Evolutionary conservation across 176 grass and related monocot species (phyloP).

Genomic region (Phragmites australis): DNA sequence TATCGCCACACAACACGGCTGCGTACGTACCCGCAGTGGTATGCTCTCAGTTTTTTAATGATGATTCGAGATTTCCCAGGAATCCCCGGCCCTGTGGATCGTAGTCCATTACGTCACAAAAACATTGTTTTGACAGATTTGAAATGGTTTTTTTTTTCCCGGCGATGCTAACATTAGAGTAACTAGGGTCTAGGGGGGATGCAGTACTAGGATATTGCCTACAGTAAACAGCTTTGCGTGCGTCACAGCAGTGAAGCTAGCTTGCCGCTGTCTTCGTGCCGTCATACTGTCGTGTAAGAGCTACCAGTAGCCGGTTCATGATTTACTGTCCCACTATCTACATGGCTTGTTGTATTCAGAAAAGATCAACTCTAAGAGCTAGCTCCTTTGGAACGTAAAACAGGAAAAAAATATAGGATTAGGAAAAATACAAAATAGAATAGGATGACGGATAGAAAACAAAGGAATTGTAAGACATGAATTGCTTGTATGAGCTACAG

Average conservation of each 20-base stretch:
- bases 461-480: no score
- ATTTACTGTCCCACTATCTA: no score
- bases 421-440: no score
- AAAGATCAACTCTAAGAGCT: no score
- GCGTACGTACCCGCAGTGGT: no score
- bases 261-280: neutral
- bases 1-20: neutral
- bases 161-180: neutral
- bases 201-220: neutral
- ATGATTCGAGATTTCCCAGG: constrained; percentile 26
- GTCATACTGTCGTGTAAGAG: neutral
- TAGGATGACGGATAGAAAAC: no score
- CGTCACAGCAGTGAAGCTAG: neutral
- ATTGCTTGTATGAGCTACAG: no score
- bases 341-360: no score
- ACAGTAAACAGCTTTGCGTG: neutral
- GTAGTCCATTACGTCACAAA: neutral
- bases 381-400: no score
- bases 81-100: constrained; percentile 29
- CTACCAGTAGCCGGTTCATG: no score
- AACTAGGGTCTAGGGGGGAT: neutral
- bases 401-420: no score
- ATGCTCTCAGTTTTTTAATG: no score
- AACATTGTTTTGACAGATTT: neutral
- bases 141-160: neutral